These are phyloP conservation scores for Trypanosomatidae sp. DNA, from an alignment of 208 protist genomes.

Conservation along the genomic window DNA sequence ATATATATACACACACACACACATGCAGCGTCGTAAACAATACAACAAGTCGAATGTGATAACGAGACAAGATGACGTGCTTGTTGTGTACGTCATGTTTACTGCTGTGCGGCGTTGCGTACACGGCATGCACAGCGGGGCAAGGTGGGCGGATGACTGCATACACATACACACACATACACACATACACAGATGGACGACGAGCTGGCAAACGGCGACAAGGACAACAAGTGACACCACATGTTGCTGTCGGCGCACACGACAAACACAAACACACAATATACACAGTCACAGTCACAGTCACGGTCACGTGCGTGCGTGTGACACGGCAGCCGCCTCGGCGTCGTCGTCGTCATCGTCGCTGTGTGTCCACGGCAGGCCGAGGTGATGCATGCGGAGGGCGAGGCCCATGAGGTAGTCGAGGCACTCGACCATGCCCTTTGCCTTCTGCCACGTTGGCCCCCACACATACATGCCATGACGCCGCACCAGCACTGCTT, in stretches of 20 bases:
- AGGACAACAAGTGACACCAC: conserved; percentile 2
- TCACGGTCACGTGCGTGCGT: background rate
- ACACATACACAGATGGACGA: background rate
- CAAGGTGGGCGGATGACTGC: too few species aligned
- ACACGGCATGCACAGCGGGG: too few species aligned
- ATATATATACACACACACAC: background rate
- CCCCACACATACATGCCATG: conserved; percentile 95
- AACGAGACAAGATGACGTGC: too few species aligned
- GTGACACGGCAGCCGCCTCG: background rate
- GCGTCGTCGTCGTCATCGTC: conserved; percentile 2
- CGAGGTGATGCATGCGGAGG: conserved; percentile 34
- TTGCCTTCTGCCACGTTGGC: conserved; percentile 88
- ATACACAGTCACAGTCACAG: background rate
- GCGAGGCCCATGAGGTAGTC: conserved; percentile 92
- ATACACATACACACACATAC: too few species aligned
- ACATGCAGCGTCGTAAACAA: background rate
- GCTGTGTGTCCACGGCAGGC: conserved; percentile 36
- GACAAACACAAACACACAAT: background rate
- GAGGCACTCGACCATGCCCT: conserved; percentile 88
- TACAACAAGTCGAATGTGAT: background rate
- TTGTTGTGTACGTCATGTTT: too few species aligned
- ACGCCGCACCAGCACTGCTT: conserved; percentile 86
- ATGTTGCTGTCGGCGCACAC: background rate
- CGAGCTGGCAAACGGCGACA: background rate
- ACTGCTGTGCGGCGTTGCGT: too few species aligned